Percentiles rank a stretch among this genome's conserved stretches.
phyloP scores from a whole-genome alignment of 75 land plant species.

The Cunninghamia lanceolata region DNA sequence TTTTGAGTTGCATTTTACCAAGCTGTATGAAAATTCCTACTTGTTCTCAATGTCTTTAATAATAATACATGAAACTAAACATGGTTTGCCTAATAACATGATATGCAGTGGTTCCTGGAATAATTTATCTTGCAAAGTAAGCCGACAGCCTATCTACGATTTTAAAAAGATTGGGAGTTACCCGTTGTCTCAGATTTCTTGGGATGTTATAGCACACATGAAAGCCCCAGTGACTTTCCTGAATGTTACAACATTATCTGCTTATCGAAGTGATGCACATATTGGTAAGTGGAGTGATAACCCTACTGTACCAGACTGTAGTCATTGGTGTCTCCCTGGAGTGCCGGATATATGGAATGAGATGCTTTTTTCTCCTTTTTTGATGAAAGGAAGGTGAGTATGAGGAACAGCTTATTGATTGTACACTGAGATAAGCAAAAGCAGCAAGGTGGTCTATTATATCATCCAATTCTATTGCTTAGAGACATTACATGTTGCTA shows the following conservation, averaged over 20 bases:
- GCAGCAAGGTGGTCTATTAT: neutral
- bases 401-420: neutral
- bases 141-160: slow-evolving; percentile 22
- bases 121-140: slow-evolving; percentile 34
- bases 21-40: neutral
- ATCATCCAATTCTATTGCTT: neutral
- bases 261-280: slow-evolving; percentile 93
- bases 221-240: slow-evolving; percentile 49
- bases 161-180: slow-evolving; percentile 21
- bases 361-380: slow-evolving; percentile 56
- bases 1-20: neutral
- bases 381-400: neutral
- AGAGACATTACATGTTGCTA: neutral
- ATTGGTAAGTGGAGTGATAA: slow-evolving; percentile 67
- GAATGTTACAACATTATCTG: slow-evolving; percentile 73
- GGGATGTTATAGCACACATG: slow-evolving; percentile 45
- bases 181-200: slow-evolving; percentile 38
- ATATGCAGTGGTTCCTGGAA: slow-evolving; percentile 14
- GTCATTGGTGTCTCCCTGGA: slow-evolving; percentile 97
- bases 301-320: slow-evolving; percentile 69
- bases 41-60: neutral
- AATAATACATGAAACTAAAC: neutral
- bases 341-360: slow-evolving; percentile 95
- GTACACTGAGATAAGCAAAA: neutral
- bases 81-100: neutral